Evolutionary conservation across 1,284 basidiomycete species (phyloP), one percentile per base, ranked within the genome.

Genomic region (Puccinia sorghi): DNA sequence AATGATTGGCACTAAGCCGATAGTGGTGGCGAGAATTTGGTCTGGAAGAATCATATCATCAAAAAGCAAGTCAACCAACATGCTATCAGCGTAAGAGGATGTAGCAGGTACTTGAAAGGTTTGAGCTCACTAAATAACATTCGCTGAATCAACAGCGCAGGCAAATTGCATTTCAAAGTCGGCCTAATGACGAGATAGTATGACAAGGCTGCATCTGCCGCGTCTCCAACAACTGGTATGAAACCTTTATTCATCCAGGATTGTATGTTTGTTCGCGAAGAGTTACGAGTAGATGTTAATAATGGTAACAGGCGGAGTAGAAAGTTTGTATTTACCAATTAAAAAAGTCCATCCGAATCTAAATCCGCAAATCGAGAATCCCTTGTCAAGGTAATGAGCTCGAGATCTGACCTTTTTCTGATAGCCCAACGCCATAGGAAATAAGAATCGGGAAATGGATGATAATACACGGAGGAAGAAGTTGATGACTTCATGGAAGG

Each of bases 1-100:
- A 9, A 83, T 82, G 39, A 85, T 15, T 0, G 84, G 84, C 12
- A 85, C 81, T 9, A 85, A 80, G 11, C 84, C 84, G 22, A 85
- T 69, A 2, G 82, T 82, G 0, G 82, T 80, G 12, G 83, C 82
- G 3, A 85, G 80, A 11, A 81, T 80, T 54, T 84, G 84, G 80
- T 85, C 84, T 80, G 61, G 61, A 64, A 4, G n/a, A 13, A 43
- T 64, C 17, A n/a, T n/a, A 64, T 64, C 41, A 75, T 82, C 84
- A 32, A 4, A 32, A 4, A 57, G 37, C 22, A 41, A 27, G 17
- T 2, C 13, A 52, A 22, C 13, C 12, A 43, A 17, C 12, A 66
- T n/a, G 61, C 13, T 43, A 32, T 17, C 52, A 12, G 61, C 11
- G 25, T 50, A 50, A 63, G 54, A 39, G 37, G 32, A 32, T 32